Conservation (phyloP, 352 stramenopile genomes). For the Pythium pyrilobum region DNA sequence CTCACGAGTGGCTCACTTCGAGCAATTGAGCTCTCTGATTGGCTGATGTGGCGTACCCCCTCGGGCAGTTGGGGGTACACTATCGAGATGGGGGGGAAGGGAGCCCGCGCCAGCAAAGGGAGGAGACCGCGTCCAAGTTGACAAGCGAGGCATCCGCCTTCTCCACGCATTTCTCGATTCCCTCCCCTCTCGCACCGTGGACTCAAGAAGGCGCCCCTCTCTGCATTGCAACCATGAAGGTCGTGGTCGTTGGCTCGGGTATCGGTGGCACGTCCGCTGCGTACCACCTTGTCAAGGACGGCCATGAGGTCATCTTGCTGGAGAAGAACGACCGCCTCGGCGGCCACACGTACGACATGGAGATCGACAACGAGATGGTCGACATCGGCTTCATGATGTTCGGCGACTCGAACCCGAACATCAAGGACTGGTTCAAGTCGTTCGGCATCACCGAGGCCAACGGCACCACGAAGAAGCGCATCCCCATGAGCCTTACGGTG, state of each 20-base stretch:
- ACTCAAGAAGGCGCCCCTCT: too few relatives aligned
- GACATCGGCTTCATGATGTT: conserved; percentile 91
- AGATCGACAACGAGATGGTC: conserved; percentile 81
- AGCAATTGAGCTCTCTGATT: neutral
- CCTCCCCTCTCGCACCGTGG: neutral
- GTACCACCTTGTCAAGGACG: conserved; percentile 81
- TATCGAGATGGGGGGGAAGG: conserved; percentile 6
- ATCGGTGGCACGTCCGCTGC: conserved; percentile 80
- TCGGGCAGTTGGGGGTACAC: neutral
- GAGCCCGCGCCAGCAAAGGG: neutral
- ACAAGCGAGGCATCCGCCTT: neutral
- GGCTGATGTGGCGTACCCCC: neutral
- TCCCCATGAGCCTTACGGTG: conserved; percentile 85
- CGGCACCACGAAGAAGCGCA: conserved; percentile 81
- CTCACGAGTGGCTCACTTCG: neutral
- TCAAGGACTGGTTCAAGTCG: conserved; percentile 87
- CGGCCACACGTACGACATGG: conserved; percentile 83
- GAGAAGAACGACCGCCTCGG: conserved; percentile 79
- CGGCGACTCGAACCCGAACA: conserved; percentile 87
- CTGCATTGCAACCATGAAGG: conserved; percentile 46
- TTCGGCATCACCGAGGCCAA: conserved; percentile 81
- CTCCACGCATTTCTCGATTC: conserved; percentile 15
- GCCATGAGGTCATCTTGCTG: conserved; percentile 75
- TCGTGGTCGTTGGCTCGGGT: conserved; percentile 78
- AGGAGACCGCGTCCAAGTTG: neutral